Evolutionary conservation across 495 filamentous ascomycete species (phyloP).

Genomic region (Penicillium subrubescens): DNA sequence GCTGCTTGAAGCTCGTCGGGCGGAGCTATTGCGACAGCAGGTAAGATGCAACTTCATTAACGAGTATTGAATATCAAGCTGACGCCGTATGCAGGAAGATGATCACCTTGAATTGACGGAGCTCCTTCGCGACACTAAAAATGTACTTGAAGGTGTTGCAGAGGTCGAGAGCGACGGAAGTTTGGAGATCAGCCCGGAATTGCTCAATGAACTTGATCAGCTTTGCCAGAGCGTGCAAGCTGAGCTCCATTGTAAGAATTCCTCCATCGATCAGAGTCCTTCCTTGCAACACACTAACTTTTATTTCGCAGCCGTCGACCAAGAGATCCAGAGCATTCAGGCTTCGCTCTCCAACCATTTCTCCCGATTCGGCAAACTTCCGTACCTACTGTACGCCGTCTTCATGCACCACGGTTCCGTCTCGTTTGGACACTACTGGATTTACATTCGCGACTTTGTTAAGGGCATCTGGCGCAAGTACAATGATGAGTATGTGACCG

Average conservation of each 20-base stretch:
- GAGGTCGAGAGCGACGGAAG: conserved; percentile 30
- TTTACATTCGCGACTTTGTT: conserved; percentile 90
- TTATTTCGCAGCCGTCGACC: conserved; percentile 41
- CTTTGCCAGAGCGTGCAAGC: conserved; percentile 34
- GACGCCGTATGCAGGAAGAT: conserved; percentile 32
- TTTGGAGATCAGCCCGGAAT: conserved; percentile 30
- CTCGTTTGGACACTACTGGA: conserved; percentile 89
- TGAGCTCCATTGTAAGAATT: conserved; percentile 43
- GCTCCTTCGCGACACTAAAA: conserved; percentile 34
- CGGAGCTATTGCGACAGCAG: conserved; percentile 46
- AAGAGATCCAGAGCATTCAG: conserved; percentile 51
- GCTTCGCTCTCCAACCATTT: conserved; percentile 65
- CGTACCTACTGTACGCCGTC: conserved; percentile 87
- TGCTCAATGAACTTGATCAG: conserved; percentile 35
- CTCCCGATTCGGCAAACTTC: conserved; percentile 52
- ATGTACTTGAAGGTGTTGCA: conserved; percentile 36
- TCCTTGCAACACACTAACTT: conserved; percentile 12
- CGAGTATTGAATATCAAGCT: conserved; percentile 12
- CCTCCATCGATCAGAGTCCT: not conserved
- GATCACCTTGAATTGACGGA: conserved; percentile 36
- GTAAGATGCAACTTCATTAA: conserved; percentile 31
- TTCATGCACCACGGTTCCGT: conserved; percentile 82
- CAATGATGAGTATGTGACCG: conserved; percentile 82
- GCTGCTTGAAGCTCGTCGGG: conserved; percentile 51
- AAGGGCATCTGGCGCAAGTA: conserved; percentile 85